A percentile compares a stretch with the other conserved stretches of the same genome.
phyloP scores from a whole-genome alignment of 495 filamentous ascomycete species.

The Lasiosphaeris hirsuta region DNA sequence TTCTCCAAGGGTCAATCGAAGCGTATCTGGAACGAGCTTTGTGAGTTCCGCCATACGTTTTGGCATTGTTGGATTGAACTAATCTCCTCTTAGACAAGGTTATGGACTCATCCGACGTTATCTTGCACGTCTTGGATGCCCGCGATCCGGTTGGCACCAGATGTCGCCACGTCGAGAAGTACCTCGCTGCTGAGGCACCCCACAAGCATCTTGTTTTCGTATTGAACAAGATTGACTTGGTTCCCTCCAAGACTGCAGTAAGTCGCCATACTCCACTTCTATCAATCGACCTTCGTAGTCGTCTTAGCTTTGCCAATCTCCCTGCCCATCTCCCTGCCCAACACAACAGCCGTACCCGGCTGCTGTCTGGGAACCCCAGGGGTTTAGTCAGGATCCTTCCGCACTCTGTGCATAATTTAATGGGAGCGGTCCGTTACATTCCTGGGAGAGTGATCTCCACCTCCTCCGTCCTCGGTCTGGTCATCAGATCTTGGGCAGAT shows the following conservation, averaged over 20 bases:
- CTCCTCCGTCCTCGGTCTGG: conserved; percentile 59
- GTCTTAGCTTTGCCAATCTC: conserved; percentile 5
- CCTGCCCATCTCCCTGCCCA: not conserved
- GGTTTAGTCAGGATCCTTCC: conserved; percentile 93
- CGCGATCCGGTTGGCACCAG: conserved; percentile 87
- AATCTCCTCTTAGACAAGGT: conserved; percentile 60
- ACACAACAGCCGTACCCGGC: not conserved
- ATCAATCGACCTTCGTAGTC: conserved; percentile 3
- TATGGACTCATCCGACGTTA: conserved; percentile 92
- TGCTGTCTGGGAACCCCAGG: conserved; percentile 44
- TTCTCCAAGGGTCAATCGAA: conserved; percentile 93
- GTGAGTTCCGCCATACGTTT: conserved; percentile 30
- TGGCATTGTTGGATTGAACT: not conserved
- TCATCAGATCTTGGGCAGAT: conserved; percentile 60
- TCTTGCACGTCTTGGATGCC: conserved; percentile 92
- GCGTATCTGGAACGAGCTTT: conserved; percentile 98
- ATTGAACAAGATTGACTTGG: conserved; percentile 92
- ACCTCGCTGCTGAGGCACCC: conserved; percentile 85
- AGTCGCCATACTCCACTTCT: conserved; percentile 45
- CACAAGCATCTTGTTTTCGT: conserved; percentile 69
- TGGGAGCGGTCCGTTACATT: conserved; percentile 95
- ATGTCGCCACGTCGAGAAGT: conserved; percentile 89
- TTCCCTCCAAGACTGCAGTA: conserved; percentile 93
- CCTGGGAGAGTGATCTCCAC: conserved; percentile 81
- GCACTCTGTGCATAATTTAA: conserved; percentile 44